A percentile compares a stretch with the other conserved stretches of the same genome.
phyloP scores from a whole-genome alignment of 192 early-diverging fungal species.

The Coemansia guatemalensis region DNA sequence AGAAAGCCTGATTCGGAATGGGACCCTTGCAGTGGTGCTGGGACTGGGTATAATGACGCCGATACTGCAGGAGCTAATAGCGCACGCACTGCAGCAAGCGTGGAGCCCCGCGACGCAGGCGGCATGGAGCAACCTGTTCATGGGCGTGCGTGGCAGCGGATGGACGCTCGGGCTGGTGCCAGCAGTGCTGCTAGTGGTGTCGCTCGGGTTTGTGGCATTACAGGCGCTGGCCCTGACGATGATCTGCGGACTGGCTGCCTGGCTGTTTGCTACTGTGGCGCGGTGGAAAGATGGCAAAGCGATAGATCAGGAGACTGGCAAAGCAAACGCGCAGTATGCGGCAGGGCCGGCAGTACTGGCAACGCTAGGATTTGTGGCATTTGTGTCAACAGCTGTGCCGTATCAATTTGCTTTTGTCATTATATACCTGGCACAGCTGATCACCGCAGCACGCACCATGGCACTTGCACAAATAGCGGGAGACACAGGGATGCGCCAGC shows the following conservation, averaged over 20 bases:
- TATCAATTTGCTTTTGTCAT: conserved; percentile 78
- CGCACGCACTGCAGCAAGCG: conserved; percentile 5
- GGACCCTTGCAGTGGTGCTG: conserved; percentile 21
- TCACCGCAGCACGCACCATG: conserved; percentile 40
- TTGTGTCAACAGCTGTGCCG: conserved; percentile 65
- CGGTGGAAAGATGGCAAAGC: not conserved
- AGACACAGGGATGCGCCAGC: conserved; percentile 15
- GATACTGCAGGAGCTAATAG: conserved; percentile 27
- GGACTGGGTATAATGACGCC: conserved; percentile 22
- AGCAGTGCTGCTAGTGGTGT: conserved; percentile 24
- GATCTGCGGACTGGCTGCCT: conserved; percentile 4
- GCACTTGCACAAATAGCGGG: not conserved
- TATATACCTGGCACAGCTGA: conserved; percentile 59
- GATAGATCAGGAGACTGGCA: not conserved
- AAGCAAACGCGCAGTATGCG: not conserved
- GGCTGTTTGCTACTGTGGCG: conserved; percentile 8
- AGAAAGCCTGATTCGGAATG: conserved; percentile 45
- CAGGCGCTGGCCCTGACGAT: conserved; percentile 30
- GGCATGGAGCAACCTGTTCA: conserved; percentile 45
- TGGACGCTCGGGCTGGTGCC: conserved; percentile 29
- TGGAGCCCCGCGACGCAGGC: conserved; percentile 29
- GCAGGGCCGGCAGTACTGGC: conserved; percentile 26
- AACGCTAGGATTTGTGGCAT: conserved; percentile 47
- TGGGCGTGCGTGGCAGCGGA: conserved; percentile 45
- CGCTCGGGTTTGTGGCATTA: conserved; percentile 38